phyloP scores from a whole-genome alignment of 2,329 filamentous ascomycete genomes.

The Rhynchosporium graminicola region DNA sequence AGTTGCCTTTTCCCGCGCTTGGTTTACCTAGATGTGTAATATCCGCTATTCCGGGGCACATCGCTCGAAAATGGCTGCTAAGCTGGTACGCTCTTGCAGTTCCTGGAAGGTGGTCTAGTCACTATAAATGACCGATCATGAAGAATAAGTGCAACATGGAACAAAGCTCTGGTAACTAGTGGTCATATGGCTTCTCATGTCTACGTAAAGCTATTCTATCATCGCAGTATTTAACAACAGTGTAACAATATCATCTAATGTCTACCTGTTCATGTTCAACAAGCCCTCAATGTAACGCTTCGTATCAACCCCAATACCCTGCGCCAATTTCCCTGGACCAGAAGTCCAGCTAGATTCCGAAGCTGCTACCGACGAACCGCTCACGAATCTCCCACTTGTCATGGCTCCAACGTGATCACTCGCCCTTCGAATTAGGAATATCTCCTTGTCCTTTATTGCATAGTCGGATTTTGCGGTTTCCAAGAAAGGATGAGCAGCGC shows the following conservation, averaged over 20 bases:
- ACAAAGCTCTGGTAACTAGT: too few relatives aligned
- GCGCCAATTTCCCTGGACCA: constrained; percentile 61
- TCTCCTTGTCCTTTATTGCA: constrained; percentile 52
- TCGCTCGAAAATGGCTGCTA: too few relatives aligned
- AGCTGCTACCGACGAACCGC: constrained; percentile 37
- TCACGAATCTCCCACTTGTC: constrained; percentile 26
- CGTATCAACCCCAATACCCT: constrained; percentile 77
- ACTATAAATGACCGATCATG: too few relatives aligned
- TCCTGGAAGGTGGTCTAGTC: too few relatives aligned
- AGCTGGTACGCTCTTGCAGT: neutral
- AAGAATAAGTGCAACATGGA: too few relatives aligned
- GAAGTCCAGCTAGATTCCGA: constrained; percentile 50
- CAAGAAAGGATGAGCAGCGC: constrained; percentile 38
- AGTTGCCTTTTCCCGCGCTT: neutral
- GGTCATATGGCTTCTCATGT: neutral
- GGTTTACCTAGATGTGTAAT: too few relatives aligned
- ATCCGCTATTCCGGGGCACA: neutral
- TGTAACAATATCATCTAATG: neutral
- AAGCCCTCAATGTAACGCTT: constrained; percentile 73
- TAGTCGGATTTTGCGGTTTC: constrained; percentile 17
- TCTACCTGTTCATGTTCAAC: constrained; percentile 53
- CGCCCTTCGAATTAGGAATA: constrained; percentile 60
- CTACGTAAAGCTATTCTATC: neutral
- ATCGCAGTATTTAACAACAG: neutral
- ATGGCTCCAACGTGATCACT: constrained; percentile 50